Evolutionary conservation across 2,329 filamentous ascomycete species (phyloP), one percentile per base, ranked within the genome.

Genomic region (Scedosporium minutisporum): DNA sequence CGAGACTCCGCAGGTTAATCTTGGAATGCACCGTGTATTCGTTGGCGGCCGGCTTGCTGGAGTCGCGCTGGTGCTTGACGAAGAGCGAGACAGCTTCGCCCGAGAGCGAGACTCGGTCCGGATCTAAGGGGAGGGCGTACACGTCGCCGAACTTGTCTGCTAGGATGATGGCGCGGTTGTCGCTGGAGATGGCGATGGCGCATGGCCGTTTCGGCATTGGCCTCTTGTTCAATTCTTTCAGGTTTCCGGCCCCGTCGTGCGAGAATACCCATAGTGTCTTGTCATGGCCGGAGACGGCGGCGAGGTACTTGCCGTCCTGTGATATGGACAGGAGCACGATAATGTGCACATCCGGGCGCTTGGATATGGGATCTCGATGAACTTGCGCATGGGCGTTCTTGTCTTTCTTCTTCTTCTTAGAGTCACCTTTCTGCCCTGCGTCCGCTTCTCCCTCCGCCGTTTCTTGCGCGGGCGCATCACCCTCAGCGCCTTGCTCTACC

Each of bases 61-160:
- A 69, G 57, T 72, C 66, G 14, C 60, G 60, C n/a, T 61, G n/a
- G 14, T 71, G 64, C 65, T 74, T 74, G 55, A 70, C 63, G 23
- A 63, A 57, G 21, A 66, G 64, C 3, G 65, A 46, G 33, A 66
- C 61, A 38, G 69, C 62, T 42, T 64, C 64, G 48, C 64, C 63
- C 66, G 53, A 57, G 68, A 66, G 21, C 14, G 67, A 61, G 21
- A 66, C 62, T 16, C 64, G 58, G 51, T 63, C 62, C 62, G 70
- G 70, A 55, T 91, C 72, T 3, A 97, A 79, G 14, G 95, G 93
- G 6, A 99, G 76, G 10, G 90, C 84, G 75, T 96, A 97, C 65
- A 97, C 93, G 73, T 99, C 95, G 67, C 95, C 95, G 70, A 97
- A 97, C 74, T 99, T 99, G 78, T 99, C 95, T 61, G 87, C 93